Conservation (phyloP, 108 stramenopile genomes). For the Cyclostephanos invisitatus region DNA sequence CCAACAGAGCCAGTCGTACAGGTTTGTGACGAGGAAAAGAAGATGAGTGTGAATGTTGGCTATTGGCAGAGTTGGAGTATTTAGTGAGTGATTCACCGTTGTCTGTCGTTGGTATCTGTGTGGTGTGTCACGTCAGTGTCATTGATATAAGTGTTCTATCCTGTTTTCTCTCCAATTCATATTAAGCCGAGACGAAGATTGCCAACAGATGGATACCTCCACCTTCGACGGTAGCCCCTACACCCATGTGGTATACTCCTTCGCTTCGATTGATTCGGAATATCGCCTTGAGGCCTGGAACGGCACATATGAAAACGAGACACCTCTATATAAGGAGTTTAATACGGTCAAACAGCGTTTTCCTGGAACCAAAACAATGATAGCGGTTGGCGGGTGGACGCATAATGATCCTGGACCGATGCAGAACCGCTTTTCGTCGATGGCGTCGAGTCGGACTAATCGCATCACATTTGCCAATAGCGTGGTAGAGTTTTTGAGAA, state of each 20-base stretch:
- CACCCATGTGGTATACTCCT: conserved; percentile 50
- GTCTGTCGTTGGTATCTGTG: not conserved
- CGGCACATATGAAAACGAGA: conserved; percentile 45
- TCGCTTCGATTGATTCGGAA: conserved; percentile 45
- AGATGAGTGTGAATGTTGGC: conserved; percentile 49
- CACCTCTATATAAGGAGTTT: conserved; percentile 49
- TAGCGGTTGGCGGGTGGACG: conserved; percentile 55
- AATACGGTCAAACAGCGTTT: conserved; percentile 47
- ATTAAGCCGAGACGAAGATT: conserved; percentile 41
- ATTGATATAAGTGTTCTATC: not conserved
- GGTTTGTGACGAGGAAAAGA: conserved; percentile 36
- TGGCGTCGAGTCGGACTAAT: conserved; percentile 30
- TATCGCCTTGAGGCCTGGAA: conserved; percentile 51
- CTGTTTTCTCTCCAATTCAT: not conserved
- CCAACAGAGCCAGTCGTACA: conserved; percentile 43
- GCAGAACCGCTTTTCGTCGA: conserved; percentile 48
- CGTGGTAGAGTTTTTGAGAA: conserved; percentile 33
- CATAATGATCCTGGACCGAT: conserved; percentile 52
- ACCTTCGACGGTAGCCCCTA: conserved; percentile 39
- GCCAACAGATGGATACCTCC: conserved; percentile 46
- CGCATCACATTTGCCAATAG: conserved; percentile 38
- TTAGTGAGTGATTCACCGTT: conserved; percentile 28
- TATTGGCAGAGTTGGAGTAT: conserved; percentile 59
- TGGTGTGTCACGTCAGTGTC: not conserved
- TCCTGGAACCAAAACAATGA: conserved; percentile 49